A percentile compares a stretch with the other conserved stretches of the same genome.
These are phyloP conservation scores for Cystobasidium ongulense DNA, from an alignment of 768 basidiomycete genomes.

Conservation along the genomic window DNA sequence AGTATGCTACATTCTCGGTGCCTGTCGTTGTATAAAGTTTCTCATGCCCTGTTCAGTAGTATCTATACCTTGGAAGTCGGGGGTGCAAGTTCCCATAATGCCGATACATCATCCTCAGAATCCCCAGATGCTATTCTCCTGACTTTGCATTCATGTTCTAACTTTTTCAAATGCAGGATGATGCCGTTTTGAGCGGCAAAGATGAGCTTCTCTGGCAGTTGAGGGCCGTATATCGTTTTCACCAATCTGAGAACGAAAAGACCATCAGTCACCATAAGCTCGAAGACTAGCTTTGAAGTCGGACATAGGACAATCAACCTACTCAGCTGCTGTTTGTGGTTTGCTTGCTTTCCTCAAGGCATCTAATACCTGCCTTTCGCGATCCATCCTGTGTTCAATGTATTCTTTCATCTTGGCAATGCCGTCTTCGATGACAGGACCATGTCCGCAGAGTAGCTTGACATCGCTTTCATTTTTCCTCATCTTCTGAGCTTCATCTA, in stretches of 20 bases:
- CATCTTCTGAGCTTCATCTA: neutral
- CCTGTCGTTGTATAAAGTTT: neutral
- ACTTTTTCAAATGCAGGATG: conserved; percentile 63
- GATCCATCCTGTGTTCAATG: conserved; percentile 67
- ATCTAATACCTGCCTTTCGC: conserved; percentile 67
- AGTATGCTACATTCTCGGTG: neutral
- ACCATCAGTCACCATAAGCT: neutral
- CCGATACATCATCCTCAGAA: conserved; percentile 1
- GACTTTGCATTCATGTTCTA: conserved; percentile 60
- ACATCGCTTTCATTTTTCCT: neutral
- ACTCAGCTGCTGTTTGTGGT: conserved; percentile 24
- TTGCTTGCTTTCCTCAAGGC: neutral
- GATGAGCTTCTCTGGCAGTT: conserved; percentile 58
- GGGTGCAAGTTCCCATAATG: conserved; percentile 1
- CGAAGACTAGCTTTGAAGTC: neutral
- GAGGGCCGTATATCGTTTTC: conserved; percentile 56
- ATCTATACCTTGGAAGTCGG: neutral
- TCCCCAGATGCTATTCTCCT: conserved; percentile 36
- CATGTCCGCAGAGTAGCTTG: conserved; percentile 78
- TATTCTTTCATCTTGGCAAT: conserved; percentile 59
- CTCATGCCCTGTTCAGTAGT: neutral
- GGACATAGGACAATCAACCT: too few species aligned
- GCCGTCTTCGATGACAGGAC: conserved; percentile 64
- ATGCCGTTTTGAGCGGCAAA: conserved; percentile 63
- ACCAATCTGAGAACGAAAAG: conserved; percentile 57